Evolutionary conservation across 2,329 filamentous ascomycete genomes (phyloP).

Genomic region (Alternaria angustiovoidea): DNA sequence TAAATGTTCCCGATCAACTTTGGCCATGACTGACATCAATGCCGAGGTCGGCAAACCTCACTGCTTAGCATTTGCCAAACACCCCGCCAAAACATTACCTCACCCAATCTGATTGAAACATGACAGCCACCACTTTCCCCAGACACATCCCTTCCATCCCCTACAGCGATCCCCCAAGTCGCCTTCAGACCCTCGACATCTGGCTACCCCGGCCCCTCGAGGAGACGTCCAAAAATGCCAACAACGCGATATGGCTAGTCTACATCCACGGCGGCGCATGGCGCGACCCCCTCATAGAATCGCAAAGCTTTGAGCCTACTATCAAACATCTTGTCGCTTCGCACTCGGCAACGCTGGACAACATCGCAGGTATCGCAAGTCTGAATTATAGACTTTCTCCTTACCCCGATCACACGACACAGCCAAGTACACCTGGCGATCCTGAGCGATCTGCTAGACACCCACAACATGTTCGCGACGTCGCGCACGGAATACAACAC

Average conservation of each 20-base stretch:
- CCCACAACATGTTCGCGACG: slow-evolving; percentile 68
- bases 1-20: not conserved
- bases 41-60: not conserved
- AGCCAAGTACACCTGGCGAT: slow-evolving; percentile 59
- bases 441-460: slow-evolving; percentile 60
- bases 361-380: slow-evolving; percentile 69
- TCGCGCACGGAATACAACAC: slow-evolving; percentile 60
- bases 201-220: slow-evolving; percentile 50
- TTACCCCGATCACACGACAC: slow-evolving; percentile 52
- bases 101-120: slow-evolving; percentile 18
- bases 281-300: slow-evolving; percentile 56
- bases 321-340: slow-evolving; percentile 46
- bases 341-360: slow-evolving; percentile 6
- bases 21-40: not conserved
- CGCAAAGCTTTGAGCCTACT: slow-evolving; percentile 46
- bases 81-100: slow-evolving; percentile 26
- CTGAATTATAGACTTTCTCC: slow-evolving; percentile 71
- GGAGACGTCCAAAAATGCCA: slow-evolving; percentile 13
- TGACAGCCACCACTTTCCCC: slow-evolving; percentile 26
- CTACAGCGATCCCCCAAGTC: slow-evolving; percentile 37
- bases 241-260: slow-evolving; percentile 46
- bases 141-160: slow-evolving; percentile 32
- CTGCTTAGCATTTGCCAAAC: not conserved
- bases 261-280: slow-evolving; percentile 62
- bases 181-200: slow-evolving; percentile 54